phyloP scores from a whole-genome alignment of 768 basidiomycete genomes.

The Antrodiella citrinella region DNA sequence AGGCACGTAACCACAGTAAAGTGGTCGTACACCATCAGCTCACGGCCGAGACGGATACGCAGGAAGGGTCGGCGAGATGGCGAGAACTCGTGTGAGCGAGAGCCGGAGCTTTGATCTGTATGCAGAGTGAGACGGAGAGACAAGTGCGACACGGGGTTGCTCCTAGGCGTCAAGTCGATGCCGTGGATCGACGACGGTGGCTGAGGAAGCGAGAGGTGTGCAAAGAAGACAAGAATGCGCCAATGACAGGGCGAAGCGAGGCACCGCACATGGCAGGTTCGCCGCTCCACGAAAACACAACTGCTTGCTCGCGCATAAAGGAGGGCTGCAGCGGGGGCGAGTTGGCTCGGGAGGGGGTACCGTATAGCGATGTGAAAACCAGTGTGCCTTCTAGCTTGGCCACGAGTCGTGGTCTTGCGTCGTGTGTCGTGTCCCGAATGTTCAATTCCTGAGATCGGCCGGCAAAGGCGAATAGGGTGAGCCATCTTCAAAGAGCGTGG shows the following conservation, averaged over 20 bases:
- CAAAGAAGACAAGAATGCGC: conserved; percentile 46
- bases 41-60: background rate
- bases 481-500: background rate
- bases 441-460: background rate
- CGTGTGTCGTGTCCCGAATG: background rate
- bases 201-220: conserved; percentile 11
- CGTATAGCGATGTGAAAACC: background rate
- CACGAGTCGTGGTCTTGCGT: background rate
- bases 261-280: conserved; percentile 52
- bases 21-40: conserved; percentile 66
- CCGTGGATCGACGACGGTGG: conserved; percentile 1
- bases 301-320: background rate
- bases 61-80: conserved; percentile 30
- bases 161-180: background rate
- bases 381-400: background rate
- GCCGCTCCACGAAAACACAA: conserved; percentile 31
- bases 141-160: conserved; percentile 1
- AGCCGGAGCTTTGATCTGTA: conserved; percentile 6
- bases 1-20: conserved; percentile 76
- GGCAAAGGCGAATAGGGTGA: background rate
- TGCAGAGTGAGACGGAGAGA: conserved; percentile 3
- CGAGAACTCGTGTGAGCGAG: conserved; percentile 38
- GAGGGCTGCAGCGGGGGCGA: background rate
- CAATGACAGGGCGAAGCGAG: conserved; percentile 32
- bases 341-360: background rate